Base-by-base conservation (phyloP, 106 monocot genomes). In the Apostasia shenzhenica region DNA sequence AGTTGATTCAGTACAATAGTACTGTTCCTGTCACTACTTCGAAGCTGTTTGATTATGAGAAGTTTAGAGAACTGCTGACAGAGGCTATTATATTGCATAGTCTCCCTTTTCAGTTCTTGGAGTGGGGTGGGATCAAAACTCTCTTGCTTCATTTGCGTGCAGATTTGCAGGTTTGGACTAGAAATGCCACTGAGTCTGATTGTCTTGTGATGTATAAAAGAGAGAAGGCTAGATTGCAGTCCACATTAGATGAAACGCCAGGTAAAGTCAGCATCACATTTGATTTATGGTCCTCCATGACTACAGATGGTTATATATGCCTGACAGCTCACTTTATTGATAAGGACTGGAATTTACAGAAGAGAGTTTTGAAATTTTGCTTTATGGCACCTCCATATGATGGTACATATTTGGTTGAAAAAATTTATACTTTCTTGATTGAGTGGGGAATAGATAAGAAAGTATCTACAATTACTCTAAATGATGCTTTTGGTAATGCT, bases 311-410 rank as follows among this genome's bases (percentile, higher is more conserved):
- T 6, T 68, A 51, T 68, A 41, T 52, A 53, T 68, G 68, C 11
- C 54, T 54, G 42, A 68, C 51, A 53, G 39, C 51, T 40, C 44
- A 68, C 41, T 68, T 68, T 52, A 63, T 68, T 68, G 68, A 68
- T 68, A 54, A 51, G 14, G 12, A 68, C 11, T 68, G 68, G 54
- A 14, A 53, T 54, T n/a, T 68, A 38, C 6, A 68, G 40, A 68
- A 68, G 42, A 38, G 13, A 54, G 51, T 68, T 5, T 68, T 68
- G 38, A 54, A 39, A 41, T 68, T 52, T 45, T 41, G 51, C 42
- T 68, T 54, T 8, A 41, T 51, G 48, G 39, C 68, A 3, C 64
- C 64, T 42, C 67, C 67, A 37, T 6, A 52, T 40, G 7, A 39
- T 42, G 68, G 12, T 2, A 54, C 12, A 53, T 51, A 5, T 52